Evolutionary conservation across 1,139 yeast genomes (phyloP), one percentile per base, ranked within the genome.

Genomic region (Diutina siamensis): DNA sequence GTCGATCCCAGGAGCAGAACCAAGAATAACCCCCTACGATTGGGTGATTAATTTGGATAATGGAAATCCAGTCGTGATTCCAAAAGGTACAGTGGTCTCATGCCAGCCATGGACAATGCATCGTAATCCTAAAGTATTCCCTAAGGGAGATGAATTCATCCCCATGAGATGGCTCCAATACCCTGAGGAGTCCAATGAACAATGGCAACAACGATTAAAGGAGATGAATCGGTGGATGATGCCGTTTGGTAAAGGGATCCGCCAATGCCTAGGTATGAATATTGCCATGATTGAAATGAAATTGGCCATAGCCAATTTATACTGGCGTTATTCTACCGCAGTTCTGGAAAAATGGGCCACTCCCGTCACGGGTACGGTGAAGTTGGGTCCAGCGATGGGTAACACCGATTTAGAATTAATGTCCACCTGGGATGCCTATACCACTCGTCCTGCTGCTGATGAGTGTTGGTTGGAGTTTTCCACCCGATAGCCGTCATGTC

Each of bases 1-100:
- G 1, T 81, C 87, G 0, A 82, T 82, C 50, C 89, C 89, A 0
- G 88, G 88, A 0, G 76, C 82, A 36, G 87, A 81, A 56, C 88
- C 88, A 2, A 60, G 89, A 40, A 58, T 72, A 4, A 76, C 73
- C 9, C 63, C 62, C 48, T 52, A 55, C 45, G 52, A 56, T 3
- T 64, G 64, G 47, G 49, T 52, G 4, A 56, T 62, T 7, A 47
- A 48, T 0, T 42, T 59, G 7, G 49, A 54, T 3, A 51, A 55
- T 27, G 61, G 64, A 1, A 51, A 32, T 5, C n/a, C 53, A 0
- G 57, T 67, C 1, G 48, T 48, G 0, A 55, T 80, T 17, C 86
- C 88, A 0, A 61, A 53, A 15, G 80, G 80, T 0, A 79, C 83
- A 0, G 62, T 68, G 2, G 74, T 82, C 5, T 76, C 84, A 0